Conservation (phyloP, 2,329 filamentous ascomycete genomes). For the Aphanoascus verrucosus region DNA sequence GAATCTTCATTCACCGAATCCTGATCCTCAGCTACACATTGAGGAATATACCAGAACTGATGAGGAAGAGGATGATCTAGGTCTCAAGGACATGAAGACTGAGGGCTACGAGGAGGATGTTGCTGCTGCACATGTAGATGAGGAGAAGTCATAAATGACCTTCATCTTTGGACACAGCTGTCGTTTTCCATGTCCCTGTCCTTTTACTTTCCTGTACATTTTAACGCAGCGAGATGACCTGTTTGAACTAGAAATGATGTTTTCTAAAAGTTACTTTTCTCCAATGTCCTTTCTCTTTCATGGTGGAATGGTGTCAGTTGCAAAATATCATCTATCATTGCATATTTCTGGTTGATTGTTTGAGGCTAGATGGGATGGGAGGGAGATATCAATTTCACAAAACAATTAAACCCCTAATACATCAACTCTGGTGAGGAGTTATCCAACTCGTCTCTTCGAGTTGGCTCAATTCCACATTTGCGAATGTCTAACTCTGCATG, state of each 20-base stretch:
- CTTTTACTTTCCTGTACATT: background rate
- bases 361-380: too few species aligned
- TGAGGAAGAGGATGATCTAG: constrained; percentile 88
- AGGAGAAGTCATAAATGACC: background rate
- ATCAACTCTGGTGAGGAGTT: too few species aligned
- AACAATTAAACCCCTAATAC: too few species aligned
- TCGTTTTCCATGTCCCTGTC: background rate
- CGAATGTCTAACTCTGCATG: too few species aligned
- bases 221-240: background rate
- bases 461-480: too few species aligned
- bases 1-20: constrained; percentile 65
- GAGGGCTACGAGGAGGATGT: constrained; percentile 70
- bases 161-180: background rate
- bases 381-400: too few species aligned
- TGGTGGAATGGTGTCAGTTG: too few species aligned
- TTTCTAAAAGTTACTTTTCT: background rate
- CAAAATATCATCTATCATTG: too few species aligned
- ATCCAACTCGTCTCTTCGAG: too few species aligned
- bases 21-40: constrained; percentile 69
- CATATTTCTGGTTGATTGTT: too few species aligned
- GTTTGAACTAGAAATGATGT: background rate
- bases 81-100: constrained; percentile 82
- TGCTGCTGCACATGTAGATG: constrained; percentile 11
- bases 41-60: constrained; percentile 79
- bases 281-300: background rate